These are phyloP conservation scores for Backusella luteola DNA, from an alignment of 192 early-diverging fungal genomes.

Conservation along the genomic window DNA sequence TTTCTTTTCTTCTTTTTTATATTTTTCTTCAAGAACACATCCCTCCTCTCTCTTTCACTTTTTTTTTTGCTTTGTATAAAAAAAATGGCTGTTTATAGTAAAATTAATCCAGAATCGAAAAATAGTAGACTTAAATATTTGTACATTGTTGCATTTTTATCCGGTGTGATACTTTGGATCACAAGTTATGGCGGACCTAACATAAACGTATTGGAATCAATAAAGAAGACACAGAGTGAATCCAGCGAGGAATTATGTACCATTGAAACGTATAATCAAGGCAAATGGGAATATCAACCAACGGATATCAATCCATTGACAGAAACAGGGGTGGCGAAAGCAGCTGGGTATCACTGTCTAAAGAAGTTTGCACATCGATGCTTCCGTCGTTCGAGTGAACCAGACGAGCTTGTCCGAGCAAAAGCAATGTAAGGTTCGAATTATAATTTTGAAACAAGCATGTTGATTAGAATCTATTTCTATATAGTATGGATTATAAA, in stretches of 20 bases:
- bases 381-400: constrained; percentile 12
- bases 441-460: not conserved
- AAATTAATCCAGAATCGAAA: constrained; percentile 2
- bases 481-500: constrained; percentile 23
- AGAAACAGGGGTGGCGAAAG: not conserved
- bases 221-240: not conserved
- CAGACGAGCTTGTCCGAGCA: constrained; percentile 20
- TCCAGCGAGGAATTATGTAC: constrained; percentile 13
- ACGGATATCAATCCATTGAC: constrained; percentile 3
- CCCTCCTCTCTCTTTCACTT: not conserved
- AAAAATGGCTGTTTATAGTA: not conserved
- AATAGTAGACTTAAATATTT: not conserved
- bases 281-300: constrained; percentile 24
- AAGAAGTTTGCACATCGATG: constrained; percentile 27
- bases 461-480: not conserved
- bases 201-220: not conserved
- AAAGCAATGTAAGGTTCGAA: constrained; percentile 19
- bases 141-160: not conserved
- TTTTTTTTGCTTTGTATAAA: not conserved
- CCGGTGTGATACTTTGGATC: not conserved
- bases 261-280: constrained; percentile 24
- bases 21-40: not conserved
- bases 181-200: not conserved
- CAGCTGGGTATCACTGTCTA: constrained; percentile 18
- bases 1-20: not conserved